These are phyloP conservation scores for Cryptomeria japonica DNA, from an alignment of 75 land plant genomes.

Conservation along the genomic window DNA sequence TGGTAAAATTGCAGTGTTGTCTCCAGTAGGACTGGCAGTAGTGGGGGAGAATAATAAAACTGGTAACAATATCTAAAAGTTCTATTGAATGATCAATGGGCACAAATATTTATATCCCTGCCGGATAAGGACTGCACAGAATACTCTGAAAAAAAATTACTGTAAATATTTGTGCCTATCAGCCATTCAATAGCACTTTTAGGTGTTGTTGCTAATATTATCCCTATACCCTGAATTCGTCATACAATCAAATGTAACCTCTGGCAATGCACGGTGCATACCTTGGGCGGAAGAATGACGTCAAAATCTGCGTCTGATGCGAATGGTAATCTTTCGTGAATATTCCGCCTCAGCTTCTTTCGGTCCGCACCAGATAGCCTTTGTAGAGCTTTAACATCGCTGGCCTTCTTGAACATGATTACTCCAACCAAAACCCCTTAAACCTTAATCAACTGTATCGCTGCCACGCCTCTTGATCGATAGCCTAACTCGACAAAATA, in stretches of 20 bases:
- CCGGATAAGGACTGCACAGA: no score
- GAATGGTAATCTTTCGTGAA: constrained; percentile 52
- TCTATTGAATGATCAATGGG: no score
- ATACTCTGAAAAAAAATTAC: no score
- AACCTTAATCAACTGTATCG: not conserved
- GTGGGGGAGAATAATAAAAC: no score
- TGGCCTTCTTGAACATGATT: constrained; percentile 81
- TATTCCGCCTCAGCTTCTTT: constrained; percentile 71
- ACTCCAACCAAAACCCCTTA: not conserved
- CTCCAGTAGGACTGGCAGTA: no score
- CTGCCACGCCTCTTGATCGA: not conserved
- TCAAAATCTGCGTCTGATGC: constrained; percentile 87
- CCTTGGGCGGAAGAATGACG: constrained; percentile 84
- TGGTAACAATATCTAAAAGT: no score
- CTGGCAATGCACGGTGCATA: constrained; percentile 5
- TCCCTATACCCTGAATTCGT: not conserved
- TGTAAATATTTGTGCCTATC: no score
- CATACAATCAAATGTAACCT: not conserved
- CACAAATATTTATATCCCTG: no score
- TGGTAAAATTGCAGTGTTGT: no score
- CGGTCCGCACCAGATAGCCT: constrained; percentile 83
- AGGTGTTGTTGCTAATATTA: no score
- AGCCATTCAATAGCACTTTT: no score
- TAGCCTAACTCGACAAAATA: not conserved
- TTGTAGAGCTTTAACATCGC: constrained; percentile 60